phyloP scores from a whole-genome alignment of 306 rosid species.

The Senna siamea region DNA sequence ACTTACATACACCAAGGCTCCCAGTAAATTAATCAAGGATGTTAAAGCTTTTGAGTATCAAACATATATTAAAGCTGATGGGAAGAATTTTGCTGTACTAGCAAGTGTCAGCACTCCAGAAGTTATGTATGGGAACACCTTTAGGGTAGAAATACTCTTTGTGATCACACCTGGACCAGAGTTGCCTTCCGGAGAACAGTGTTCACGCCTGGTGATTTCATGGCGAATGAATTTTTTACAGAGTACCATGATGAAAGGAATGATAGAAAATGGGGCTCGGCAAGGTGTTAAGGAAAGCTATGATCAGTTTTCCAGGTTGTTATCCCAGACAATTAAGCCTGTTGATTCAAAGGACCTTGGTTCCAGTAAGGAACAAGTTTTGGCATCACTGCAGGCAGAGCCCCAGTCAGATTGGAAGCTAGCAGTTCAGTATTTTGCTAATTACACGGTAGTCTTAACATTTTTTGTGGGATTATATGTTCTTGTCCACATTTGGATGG shows the following conservation, averaged over 20 bases:
- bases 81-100: constrained; percentile 74
- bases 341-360: constrained; percentile 74
- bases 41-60: constrained; percentile 86
- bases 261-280: constrained; percentile 93
- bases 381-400: constrained; percentile 87
- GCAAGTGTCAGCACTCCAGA: constrained; percentile 80
- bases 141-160: constrained; percentile 75
- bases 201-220: constrained; percentile 77
- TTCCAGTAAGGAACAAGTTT: constrained; percentile 77
- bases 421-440: constrained; percentile 87
- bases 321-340: constrained; percentile 73
- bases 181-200: constrained; percentile 78
- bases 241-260: constrained; percentile 93
- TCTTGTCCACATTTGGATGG: constrained; percentile 81
- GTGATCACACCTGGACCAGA: constrained; percentile 86
- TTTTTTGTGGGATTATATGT: constrained; percentile 73
- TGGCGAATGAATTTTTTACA: constrained; percentile 94
- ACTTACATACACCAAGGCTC: constrained; percentile 72
- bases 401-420: constrained; percentile 87
- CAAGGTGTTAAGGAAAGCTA: constrained; percentile 88
- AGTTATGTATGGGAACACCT: constrained; percentile 80
- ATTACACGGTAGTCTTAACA: constrained; percentile 69
- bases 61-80: constrained; percentile 86
- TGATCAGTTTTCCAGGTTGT: constrained; percentile 71
- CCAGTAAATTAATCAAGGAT: constrained; percentile 80